These are phyloP conservation scores for Microsporum ferrugineum DNA, from an alignment of 2,329 filamentous ascomycete genomes.

Conservation along the genomic window DNA sequence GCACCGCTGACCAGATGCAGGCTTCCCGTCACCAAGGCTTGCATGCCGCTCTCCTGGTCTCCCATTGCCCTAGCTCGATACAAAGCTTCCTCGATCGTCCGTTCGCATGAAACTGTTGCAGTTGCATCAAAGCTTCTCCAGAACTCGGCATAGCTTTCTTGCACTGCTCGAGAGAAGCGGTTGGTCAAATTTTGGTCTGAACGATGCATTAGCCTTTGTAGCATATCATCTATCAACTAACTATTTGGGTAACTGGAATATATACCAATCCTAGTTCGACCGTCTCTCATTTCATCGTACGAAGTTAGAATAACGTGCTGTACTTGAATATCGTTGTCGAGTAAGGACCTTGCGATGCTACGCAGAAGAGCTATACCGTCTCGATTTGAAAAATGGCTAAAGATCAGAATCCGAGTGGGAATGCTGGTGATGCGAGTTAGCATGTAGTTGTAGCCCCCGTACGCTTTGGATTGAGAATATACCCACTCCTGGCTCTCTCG, in stretches of 20 bases:
- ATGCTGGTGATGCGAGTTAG: not conserved
- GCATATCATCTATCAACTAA: not conserved
- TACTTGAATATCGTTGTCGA: constrained; percentile 12
- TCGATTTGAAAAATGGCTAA: constrained; percentile 24
- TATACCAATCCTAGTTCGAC: constrained; percentile 18
- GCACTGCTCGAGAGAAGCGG: not conserved
- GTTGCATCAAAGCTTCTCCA: constrained; percentile 14
- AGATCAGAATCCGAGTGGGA: constrained; percentile 18
- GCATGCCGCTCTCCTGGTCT: constrained; percentile 5
- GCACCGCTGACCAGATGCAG: constrained; percentile 51
- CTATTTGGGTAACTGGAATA: not conserved
- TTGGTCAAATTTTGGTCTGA: not conserved
- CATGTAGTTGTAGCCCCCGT: not conserved
- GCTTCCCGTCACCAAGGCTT: constrained; percentile 47
- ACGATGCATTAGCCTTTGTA: not conserved
- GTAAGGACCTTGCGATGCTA: constrained; percentile 16
- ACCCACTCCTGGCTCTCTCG: constrained; percentile 7
- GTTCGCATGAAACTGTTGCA: constrained; percentile 5
- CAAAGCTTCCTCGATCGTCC: constrained; percentile 14
- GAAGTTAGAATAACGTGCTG: constrained; percentile 24
- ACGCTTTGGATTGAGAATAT: not conserved
- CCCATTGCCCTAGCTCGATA: constrained; percentile 10
- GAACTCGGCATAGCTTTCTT: constrained; percentile 7
- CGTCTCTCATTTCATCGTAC: constrained; percentile 20
- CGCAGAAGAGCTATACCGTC: constrained; percentile 20